These are phyloP conservation scores for Sequoia sempervirens DNA, from an alignment of 75 land plant species.

Conservation along the genomic window DNA sequence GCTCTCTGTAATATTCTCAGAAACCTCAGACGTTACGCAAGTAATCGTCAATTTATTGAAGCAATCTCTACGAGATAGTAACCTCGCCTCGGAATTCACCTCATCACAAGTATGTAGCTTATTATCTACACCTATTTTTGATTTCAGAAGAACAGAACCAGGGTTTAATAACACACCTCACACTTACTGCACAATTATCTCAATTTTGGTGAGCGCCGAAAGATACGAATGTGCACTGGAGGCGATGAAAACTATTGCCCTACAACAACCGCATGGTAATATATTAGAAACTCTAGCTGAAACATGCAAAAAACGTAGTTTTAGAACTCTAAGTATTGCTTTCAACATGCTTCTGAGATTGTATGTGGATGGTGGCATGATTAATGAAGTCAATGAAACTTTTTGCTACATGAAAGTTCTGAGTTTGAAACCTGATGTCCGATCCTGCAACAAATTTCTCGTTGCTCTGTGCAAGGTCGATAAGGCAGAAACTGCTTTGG, in stretches of 20 bases:
- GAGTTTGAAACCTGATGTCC: conserved; percentile 23
- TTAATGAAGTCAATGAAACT: conserved; percentile 24
- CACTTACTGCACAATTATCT: background rate
- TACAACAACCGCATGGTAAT: background rate
- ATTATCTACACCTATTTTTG: background rate
- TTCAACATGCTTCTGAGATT: conserved; percentile 19
- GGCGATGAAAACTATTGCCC: background rate
- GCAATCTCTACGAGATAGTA: background rate
- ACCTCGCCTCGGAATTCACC: background rate
- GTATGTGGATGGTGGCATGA: conserved; percentile 37
- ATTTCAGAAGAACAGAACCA: background rate
- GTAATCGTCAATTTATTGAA: background rate
- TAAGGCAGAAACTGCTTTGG: conserved; percentile 12
- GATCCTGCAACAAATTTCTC: conserved; percentile 41
- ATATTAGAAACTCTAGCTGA: background rate
- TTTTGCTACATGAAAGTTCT: conserved; percentile 30
- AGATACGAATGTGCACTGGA: background rate
- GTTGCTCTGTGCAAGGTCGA: conserved; percentile 28
- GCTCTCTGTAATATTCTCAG: background rate
- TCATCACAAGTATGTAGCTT: background rate
- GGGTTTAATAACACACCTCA: background rate
- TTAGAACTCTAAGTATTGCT: background rate
- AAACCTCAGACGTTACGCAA: background rate
- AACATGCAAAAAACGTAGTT: background rate
- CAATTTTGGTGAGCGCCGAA: background rate